These are phyloP conservation scores for Helichrysum umbraculigerum DNA, from an alignment of 129 eudicot genomes.

Conservation along the genomic window DNA sequence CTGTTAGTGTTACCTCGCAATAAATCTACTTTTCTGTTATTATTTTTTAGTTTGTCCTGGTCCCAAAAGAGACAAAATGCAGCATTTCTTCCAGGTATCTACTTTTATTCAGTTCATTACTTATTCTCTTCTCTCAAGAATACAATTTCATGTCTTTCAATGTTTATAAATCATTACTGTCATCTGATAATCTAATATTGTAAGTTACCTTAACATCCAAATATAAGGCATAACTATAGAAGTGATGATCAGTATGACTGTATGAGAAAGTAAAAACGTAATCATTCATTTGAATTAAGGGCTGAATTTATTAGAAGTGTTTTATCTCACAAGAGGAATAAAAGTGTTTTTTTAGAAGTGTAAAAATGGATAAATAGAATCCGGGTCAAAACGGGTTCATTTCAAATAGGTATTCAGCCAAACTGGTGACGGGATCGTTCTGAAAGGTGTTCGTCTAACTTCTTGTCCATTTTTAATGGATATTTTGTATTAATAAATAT, in stretches of 20 bases:
- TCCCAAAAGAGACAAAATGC: constrained; percentile 61
- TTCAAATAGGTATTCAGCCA: background rate
- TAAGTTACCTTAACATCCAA: background rate
- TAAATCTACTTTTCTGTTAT: constrained; percentile 1
- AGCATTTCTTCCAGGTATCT: constrained; percentile 65
- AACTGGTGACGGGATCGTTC: background rate
- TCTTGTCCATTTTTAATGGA: background rate
- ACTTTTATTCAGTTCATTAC: background rate
- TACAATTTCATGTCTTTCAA: background rate
- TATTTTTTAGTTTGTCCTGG: constrained; percentile 67
- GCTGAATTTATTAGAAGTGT: background rate
- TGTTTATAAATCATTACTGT: no score
- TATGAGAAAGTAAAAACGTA: background rate
- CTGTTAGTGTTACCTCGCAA: background rate
- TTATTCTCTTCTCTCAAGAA: background rate
- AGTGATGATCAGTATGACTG: background rate
- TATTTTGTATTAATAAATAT: no score
- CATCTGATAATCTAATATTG: background rate
- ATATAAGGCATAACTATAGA: background rate
- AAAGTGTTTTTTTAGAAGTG: background rate
- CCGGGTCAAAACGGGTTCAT: background rate
- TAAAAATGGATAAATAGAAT: no score
- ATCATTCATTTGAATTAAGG: background rate
- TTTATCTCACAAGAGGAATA: background rate
- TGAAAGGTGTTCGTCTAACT: background rate